Base-by-base conservation (phyloP, 1,284 basidiomycete genomes). In the Sanghuangporus sanghuang region DNA sequence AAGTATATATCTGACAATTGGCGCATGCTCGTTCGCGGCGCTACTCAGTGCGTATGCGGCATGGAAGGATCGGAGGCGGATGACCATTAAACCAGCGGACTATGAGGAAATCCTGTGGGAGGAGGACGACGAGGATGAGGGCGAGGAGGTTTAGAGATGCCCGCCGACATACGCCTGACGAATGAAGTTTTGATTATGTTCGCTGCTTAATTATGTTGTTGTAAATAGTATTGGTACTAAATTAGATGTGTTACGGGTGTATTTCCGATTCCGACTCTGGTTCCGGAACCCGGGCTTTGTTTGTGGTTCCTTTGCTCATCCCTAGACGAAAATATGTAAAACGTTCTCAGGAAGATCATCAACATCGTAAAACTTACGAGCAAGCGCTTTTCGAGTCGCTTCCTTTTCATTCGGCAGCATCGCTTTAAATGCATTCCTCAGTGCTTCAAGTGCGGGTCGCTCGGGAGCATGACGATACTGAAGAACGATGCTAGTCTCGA, bases 1-100 rank as follows among this genome's bases (percentile, higher is more conserved):
- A 57, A 81, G 80, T 44, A 70, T 86, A 32, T 77, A 82, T 67
- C 67, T 85, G 60, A 86, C 84, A 6, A 75, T 76, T 40, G 71
- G 66, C 1, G 82, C 80, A 18, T 84, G 81, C 66, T 72, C 77
- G 56, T 36, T 80, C 2, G 79, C 79, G 3, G 72, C 85, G n/a
- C 72, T 71, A 14, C 73, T 86, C 39, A 80, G 79, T 55, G 64
- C 81, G 2, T 82, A 79, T 72, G 79, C 81, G 1, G 79, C 76
- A 11, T 80, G 77, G 75, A 74, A 80, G 48, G 84, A 86, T 69
- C 66, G 73, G 50, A 67, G 71, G 68, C 77, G 69, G 61, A 66
- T 63, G 64, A 61, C 57, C 7, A 59, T 62, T 9, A 58, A 54
- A 40, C 44, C 50, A 7, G 11, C 23, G 9, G 65, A 63, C 35